Percentiles rank a stretch among this genome's conserved stretches.
Conservation (phyloP, 2,329 filamentous ascomycete genomes). For the Myriosclerotinia curreyana region DNA sequence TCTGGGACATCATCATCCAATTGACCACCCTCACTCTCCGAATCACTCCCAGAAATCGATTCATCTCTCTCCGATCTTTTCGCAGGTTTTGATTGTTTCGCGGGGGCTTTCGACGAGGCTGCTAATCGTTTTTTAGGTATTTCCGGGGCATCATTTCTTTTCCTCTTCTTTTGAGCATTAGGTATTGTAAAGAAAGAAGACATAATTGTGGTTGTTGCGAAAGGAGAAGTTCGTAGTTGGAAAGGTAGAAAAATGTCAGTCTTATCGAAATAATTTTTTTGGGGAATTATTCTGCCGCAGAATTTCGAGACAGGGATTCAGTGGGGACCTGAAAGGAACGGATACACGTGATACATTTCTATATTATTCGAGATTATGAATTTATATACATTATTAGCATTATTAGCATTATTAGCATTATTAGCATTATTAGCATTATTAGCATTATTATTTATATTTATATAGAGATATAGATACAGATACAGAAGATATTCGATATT, state of each 20-base stretch:
- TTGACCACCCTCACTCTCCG: conserved; percentile 60
- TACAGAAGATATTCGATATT: no score
- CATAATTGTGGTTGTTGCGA: conserved; percentile 50
- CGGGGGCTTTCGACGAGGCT: conserved; percentile 40
- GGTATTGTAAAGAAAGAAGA: conserved; percentile 95
- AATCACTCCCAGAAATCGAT: conserved; percentile 83
- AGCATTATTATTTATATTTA: no score
- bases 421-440: no score
- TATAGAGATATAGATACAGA: no score
- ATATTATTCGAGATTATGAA: not conserved
- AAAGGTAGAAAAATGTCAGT: conserved; percentile 21
- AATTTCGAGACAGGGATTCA: conserved; percentile 23
- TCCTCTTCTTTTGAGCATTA: conserved; percentile 85
- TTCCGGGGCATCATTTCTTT: conserved; percentile 59
- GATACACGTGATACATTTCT: not conserved
- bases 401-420: no score
- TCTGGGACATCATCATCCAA: conserved; percentile 52
- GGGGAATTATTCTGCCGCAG: conserved; percentile 26
- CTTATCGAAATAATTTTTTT: conserved; percentile 22
- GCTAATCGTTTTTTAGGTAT: conserved; percentile 58
- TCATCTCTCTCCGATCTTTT: conserved; percentile 49
- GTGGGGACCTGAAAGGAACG: not conserved
- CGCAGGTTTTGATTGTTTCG: conserved; percentile 41
- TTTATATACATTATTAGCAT: no score
- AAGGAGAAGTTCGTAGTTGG: conserved; percentile 1